Evolutionary conservation across 148 eudicot species (phyloP), one percentile per base, ranked within the genome.

Genomic region (Amaranthus cruentus): DNA sequence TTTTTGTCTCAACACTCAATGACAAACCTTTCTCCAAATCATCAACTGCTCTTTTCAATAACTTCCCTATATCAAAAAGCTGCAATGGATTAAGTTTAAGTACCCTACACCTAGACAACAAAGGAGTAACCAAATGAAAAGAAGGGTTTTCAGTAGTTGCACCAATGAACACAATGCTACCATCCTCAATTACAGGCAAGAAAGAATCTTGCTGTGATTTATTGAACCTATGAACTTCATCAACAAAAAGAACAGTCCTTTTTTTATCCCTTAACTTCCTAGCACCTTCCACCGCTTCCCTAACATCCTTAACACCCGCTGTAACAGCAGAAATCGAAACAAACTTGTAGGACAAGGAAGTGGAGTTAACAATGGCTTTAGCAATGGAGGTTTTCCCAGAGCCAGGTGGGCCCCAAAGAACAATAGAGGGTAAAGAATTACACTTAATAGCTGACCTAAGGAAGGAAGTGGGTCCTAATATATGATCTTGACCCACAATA

Each of bases 351-450:
- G 75, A 72, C 3, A 13, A 21, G 1, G 84, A 62, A 7, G 77
- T 66, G 4, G 82, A 77, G 58, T 72, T 74, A 1, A 79, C 82
- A 15, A 93, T 79, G 49, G 97, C 90, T 73, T 79, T 82, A 59
- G 92, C 98, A 12, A 93, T 91, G 73, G 98, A 85, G 63, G 98
- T 93, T 75, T 93, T 93, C 3, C 98, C 98, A 0, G 92, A 88
- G 6, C 98, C 98, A n/a, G 98, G 98, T 38, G 98, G 97, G 67
- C 98, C 98, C 97, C 98, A 93, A 4, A 93, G 74, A 18, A 93
- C 66, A 10, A 91, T 61, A 3, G 98, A 93, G 6, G 97, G 95
- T 15, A 93, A 80, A 14, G 85, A 82, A 47, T 79, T 80, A 55
- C 81, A 81, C n/a, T 68, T 62, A 43, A 91, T 62, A 4, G 95